phyloP scores from a whole-genome alignment of 345 rosid species.

The Trapa incisa region DNA sequence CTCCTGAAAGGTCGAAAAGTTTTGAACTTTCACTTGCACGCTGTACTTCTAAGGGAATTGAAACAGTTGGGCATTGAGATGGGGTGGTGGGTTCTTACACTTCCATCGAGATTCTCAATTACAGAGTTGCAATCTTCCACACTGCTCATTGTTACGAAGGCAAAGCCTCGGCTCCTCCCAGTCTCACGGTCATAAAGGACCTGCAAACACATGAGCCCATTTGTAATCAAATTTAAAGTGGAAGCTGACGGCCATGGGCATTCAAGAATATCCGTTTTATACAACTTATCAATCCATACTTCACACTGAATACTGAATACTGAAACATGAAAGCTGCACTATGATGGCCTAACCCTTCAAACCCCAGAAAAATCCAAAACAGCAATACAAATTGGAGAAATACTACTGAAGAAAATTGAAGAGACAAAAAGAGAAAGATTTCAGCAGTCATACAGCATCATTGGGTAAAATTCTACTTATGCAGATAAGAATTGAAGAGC shows the following conservation, averaged over 20 bases:
- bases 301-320: background rate
- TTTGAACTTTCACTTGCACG: background rate
- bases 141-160: constrained; percentile 82
- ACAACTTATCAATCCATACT: background rate
- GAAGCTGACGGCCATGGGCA: too few relatives aligned
- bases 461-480: background rate
- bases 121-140: constrained; percentile 61
- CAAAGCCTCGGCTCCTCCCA: constrained; percentile 84
- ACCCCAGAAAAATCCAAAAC: background rate
- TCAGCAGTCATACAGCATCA: background rate
- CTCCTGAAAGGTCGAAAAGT: constrained; percentile 28
- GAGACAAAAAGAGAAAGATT: background rate
- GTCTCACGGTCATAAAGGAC: constrained; percentile 75
- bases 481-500: background rate
- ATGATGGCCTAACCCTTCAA: background rate
- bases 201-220: constrained; percentile 13
- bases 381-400: background rate
- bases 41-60: background rate
- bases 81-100: constrained; percentile 45
- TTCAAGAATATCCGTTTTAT: background rate
- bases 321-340: background rate
- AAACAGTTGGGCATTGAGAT: background rate
- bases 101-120: constrained; percentile 76
- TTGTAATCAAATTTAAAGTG: background rate
- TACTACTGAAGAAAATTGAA: background rate